Percentiles rank a stretch among this genome's conserved stretches.
Conservation (phyloP, 495 filamentous ascomycete genomes). For the Jackrogersella minutella region DNA sequence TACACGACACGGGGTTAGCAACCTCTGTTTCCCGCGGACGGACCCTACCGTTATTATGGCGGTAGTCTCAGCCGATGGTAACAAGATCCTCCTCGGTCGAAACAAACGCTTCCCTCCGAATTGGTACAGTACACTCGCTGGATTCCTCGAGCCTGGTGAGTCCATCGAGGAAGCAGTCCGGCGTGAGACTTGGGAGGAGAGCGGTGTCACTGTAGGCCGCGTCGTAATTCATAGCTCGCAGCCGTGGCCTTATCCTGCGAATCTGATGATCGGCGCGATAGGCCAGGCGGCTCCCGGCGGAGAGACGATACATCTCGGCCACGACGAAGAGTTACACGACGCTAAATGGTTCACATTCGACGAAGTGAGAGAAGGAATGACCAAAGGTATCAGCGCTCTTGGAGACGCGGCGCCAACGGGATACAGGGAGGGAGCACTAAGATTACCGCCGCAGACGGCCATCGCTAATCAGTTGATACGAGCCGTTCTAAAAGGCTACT, state of each 20-base stretch:
- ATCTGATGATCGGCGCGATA: constrained; percentile 93
- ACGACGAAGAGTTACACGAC: constrained; percentile 91
- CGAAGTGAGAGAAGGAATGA: constrained; percentile 71
- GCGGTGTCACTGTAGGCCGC: constrained; percentile 81
- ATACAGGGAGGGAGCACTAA: constrained; percentile 76
- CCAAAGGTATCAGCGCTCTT: constrained; percentile 67
- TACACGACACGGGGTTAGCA: constrained; percentile 78
- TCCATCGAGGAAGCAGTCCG: constrained; percentile 94
- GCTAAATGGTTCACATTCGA: constrained; percentile 84
- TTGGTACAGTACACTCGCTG: constrained; percentile 91
- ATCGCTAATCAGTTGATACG: constrained; percentile 78
- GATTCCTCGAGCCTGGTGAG: constrained; percentile 95
- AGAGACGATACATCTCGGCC: constrained; percentile 80
- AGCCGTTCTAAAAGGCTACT: constrained; percentile 55
- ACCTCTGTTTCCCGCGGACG: constrained; percentile 90
- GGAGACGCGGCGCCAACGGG: constrained; percentile 67
- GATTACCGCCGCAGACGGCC: constrained; percentile 76
- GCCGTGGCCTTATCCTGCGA: constrained; percentile 73
- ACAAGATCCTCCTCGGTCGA: constrained; percentile 82
- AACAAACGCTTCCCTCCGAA: constrained; percentile 80
- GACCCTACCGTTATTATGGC: constrained; percentile 97
- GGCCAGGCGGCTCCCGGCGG: constrained; percentile 82
- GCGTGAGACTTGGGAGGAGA: constrained; percentile 95
- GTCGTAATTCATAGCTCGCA: constrained; percentile 94
- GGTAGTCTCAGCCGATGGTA: constrained; percentile 76